Conservation (phyloP, 2,329 filamentous ascomycete species). For the Aurifilum marmelostoma region DNA sequence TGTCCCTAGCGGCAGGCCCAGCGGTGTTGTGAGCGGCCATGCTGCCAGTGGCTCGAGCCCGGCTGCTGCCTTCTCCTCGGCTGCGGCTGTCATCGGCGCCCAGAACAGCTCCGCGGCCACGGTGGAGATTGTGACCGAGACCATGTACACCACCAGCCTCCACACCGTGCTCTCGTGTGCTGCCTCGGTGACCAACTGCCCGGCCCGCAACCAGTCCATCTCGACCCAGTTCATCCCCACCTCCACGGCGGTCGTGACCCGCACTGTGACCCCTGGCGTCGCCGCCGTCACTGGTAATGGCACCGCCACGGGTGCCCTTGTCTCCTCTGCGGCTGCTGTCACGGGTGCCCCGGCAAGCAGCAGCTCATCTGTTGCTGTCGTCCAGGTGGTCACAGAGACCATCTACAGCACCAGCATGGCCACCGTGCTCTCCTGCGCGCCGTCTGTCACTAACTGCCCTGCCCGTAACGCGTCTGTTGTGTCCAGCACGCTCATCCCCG, state of each 20-base stretch:
- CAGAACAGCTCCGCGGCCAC: background rate
- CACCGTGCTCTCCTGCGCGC: conserved; percentile 34
- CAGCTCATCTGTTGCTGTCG: conserved; percentile 11
- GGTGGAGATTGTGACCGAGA: conserved; percentile 29
- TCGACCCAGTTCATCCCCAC: conserved; percentile 31
- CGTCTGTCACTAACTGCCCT: conserved; percentile 35
- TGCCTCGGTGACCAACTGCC: conserved; percentile 34
- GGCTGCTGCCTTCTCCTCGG: background rate
- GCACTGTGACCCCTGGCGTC: conserved; percentile 10
- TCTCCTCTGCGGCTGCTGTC: background rate
- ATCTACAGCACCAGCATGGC: conserved; percentile 29
- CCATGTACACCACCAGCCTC: conserved; percentile 27
- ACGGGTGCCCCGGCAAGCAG: conserved; percentile 16
- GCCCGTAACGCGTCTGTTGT: conserved; percentile 22
- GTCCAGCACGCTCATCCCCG: conserved; percentile 30
- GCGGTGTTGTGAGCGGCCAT: background rate
- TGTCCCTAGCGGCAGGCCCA: background rate
- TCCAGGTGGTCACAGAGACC: conserved; percentile 29
- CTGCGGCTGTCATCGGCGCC: background rate
- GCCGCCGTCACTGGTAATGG: conserved; percentile 22
- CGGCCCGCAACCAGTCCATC: conserved; percentile 24
- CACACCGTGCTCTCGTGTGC: conserved; percentile 35
- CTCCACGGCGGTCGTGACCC: conserved; percentile 25
- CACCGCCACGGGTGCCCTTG: background rate
- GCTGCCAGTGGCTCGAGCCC: background rate